phyloP scores from a whole-genome alignment of 257 asterid species.

The Ballota nigra region DNA sequence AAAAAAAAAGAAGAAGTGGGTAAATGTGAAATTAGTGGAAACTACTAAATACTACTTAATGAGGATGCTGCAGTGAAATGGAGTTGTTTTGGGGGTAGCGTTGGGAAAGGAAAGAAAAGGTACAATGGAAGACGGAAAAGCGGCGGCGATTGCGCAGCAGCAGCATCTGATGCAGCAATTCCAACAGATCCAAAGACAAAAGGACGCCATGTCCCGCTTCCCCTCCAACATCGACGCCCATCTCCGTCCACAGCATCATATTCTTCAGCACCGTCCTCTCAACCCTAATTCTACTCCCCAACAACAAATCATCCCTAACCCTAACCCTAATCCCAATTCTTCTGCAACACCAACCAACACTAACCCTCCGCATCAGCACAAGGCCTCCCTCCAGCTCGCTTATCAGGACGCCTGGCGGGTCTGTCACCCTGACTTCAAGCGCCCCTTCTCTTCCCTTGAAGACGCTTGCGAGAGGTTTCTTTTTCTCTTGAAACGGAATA shows the following conservation, averaged over 20 bases:
- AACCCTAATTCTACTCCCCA: conserved; percentile 38
- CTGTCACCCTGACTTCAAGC: conserved; percentile 91
- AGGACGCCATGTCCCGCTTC: conserved; percentile 85
- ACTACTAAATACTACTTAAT: no score
- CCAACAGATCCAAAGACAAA: conserved; percentile 65
- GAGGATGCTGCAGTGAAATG: no score
- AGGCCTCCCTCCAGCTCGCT: conserved; percentile 77
- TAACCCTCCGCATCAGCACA: conserved; percentile 41
- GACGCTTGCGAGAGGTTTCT: conserved; percentile 74
- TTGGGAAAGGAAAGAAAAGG: not conserved
- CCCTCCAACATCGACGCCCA: conserved; percentile 95
- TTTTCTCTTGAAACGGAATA: not conserved
- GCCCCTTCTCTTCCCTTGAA: conserved; percentile 86
- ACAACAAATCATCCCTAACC: conserved; percentile 21
- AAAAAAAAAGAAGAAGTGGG: no score
- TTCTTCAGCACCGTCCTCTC: conserved; percentile 53
- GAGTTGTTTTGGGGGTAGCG: not conserved
- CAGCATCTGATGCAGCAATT: conserved; percentile 33
- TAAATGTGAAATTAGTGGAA: no score
- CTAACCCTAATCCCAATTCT: conserved; percentile 31
- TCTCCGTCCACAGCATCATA: conserved; percentile 73
- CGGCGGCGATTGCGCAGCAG: conserved; percentile 29
- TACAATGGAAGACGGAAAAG: conserved; percentile 34
- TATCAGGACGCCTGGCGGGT: conserved; percentile 99
- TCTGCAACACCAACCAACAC: conserved; percentile 11